Evolutionary conservation across 805 yeast genomes (phyloP), one percentile per base, ranked within the genome.

Genomic region (Yarrowia sp.): DNA sequence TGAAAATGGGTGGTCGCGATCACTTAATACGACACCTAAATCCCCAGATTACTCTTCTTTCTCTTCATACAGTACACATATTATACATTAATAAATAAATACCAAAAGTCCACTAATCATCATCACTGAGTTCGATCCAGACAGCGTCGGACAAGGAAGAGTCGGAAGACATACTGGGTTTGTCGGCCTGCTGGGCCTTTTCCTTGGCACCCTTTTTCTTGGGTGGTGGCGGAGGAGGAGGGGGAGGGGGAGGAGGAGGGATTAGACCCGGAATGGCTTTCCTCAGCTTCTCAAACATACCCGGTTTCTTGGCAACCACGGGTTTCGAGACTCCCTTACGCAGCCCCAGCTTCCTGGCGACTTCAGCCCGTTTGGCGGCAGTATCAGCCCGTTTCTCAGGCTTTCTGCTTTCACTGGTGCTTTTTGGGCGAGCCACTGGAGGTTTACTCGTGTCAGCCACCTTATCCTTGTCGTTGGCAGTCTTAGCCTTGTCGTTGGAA

Each of bases 151-250:
- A 53, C 24, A 53, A 30, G 9, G 60, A 53, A 6, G 60, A 53
- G 20, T 38, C 43, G 2, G 60, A 53, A 14, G 60, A 53, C 17
- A 38, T 15, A 7, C 44, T 44, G 68, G 70, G 79, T 70, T 82
- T 80, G 69, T 77, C 80, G 65, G 78, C 74, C 46, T 78, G 78
- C 70, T 80, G 79, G 73, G 78, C 78, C 44, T 72, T 72, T 47
- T 75, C 71, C 71, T 72, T 70, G 24, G 19, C 14, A 13, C 17
- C 17, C 53, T 47, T 47, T 10, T 30, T 33, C 17, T 10, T 10
- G 20, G 46, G 24, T 20, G 46, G 13, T 13, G 20, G 1, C 2
- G 34, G 17, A 10, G 55, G 40, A 14, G 34, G 13, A 14, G 52
- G 19, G 3, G 34, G 34, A 12, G n/a, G n/a, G 52, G 53, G 14